Evolutionary conservation across 2,329 filamentous ascomycete genomes (phyloP).

Genomic region (Elsinoe necatrix): DNA sequence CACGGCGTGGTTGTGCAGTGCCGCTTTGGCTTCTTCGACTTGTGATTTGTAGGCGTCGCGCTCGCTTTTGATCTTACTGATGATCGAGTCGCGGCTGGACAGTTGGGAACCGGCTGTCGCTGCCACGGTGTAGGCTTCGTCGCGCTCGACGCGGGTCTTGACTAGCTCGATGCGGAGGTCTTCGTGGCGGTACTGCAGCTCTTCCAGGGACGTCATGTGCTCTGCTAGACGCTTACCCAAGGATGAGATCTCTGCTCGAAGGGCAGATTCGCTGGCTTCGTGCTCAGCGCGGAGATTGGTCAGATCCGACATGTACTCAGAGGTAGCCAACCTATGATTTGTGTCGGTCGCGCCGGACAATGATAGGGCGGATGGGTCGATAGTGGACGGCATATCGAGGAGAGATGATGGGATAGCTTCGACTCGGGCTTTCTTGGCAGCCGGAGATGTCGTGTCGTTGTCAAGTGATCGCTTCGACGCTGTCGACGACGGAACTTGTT

Average conservation of each 20-base stretch:
- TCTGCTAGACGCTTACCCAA: constrained; percentile 24
- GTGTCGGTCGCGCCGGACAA: constrained; percentile 38
- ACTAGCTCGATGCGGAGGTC: constrained; percentile 25
- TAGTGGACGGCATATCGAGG: constrained; percentile 22
- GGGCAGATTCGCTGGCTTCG: background rate
- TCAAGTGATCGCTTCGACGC: constrained; percentile 15
- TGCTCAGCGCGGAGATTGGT: constrained; percentile 4
- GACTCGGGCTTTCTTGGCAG: constrained; percentile 24
- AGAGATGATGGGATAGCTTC: constrained; percentile 8
- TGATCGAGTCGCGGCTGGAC: constrained; percentile 17
- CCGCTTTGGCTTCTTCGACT: constrained; percentile 24
- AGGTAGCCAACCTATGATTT: constrained; percentile 21
- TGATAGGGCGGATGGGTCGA: constrained; percentile 30
- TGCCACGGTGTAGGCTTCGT: constrained; percentile 22
- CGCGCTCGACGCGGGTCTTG: constrained; percentile 22
- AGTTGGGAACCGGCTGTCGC: constrained; percentile 22
- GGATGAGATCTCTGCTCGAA: background rate
- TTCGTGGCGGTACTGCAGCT: constrained; percentile 29
- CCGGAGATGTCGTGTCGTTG: background rate
- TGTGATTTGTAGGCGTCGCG: constrained; percentile 24
- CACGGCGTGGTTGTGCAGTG: constrained; percentile 24
- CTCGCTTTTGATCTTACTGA: constrained; percentile 23
- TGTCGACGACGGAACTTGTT: background rate
- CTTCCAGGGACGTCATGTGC: constrained; percentile 25
- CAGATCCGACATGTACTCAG: constrained; percentile 3